phyloP scores from a whole-genome alignment of 306 rosid species.

The Vachellia collinsii region DNA sequence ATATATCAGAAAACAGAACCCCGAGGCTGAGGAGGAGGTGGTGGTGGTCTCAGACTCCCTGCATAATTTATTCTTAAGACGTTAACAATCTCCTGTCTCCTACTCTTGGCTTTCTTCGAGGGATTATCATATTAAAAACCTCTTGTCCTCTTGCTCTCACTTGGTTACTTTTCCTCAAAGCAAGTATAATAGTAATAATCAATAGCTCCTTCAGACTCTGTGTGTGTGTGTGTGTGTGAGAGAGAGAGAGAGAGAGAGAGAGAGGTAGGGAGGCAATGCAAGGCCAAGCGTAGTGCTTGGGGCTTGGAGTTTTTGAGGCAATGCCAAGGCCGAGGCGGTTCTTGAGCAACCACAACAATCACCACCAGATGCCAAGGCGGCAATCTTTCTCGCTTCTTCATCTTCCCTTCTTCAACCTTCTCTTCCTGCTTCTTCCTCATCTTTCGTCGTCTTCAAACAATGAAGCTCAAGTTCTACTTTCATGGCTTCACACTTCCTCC shows the following conservation, averaged over 20 bases:
- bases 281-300: slow-evolving; percentile 56
- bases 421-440: slow-evolving; percentile 28
- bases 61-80: slow-evolving; percentile 25
- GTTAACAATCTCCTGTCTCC: slow-evolving; percentile 38
- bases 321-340: slow-evolving; percentile 66
- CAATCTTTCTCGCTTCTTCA: slow-evolving; percentile 8
- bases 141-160: not conserved
- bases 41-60: slow-evolving; percentile 39
- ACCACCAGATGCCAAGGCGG: slow-evolving; percentile 68
- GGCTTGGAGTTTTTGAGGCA: slow-evolving; percentile 75
- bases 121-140: slow-evolving; percentile 20
- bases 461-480: slow-evolving; percentile 58
- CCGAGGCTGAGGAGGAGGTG: slow-evolving; percentile 70
- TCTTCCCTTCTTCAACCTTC: slow-evolving; percentile 33
- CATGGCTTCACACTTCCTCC: slow-evolving; percentile 65
- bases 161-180: slow-evolving; percentile 37
- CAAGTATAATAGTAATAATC: slow-evolving; percentile 39
- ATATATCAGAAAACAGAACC: slow-evolving; percentile 50
- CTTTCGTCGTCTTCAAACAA: slow-evolving; percentile 41
- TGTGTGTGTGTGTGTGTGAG: not conserved
- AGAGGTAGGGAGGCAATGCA: slow-evolving; percentile 48
- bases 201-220: slow-evolving; percentile 3
- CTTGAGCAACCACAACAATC: slow-evolving; percentile 58
- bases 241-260: no score
- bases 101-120: slow-evolving; percentile 62